These are phyloP conservation scores for Rhodotorula sp. DNA, from an alignment of 1,284 basidiomycete genomes.

Conservation along the genomic window DNA sequence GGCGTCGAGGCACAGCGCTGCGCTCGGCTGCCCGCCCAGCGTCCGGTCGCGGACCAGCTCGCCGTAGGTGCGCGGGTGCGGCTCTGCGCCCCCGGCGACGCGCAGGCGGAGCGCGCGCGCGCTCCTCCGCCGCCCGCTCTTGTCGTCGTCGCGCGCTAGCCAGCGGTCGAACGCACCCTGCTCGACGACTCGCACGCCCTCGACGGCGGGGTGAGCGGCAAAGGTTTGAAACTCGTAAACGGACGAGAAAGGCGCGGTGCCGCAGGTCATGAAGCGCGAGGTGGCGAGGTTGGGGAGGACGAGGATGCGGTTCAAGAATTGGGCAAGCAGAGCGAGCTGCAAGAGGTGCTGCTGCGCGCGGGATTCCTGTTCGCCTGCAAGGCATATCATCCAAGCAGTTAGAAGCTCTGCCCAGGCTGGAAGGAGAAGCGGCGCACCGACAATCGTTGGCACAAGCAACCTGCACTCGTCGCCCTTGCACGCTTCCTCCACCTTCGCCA, in stretches of 20 bases:
- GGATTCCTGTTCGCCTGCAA: conserved; percentile 46
- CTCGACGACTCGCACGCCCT: conserved; percentile 16
- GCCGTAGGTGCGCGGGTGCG: background rate
- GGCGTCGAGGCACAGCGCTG: conserved; percentile 4
- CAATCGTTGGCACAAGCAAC: conserved; percentile 42
- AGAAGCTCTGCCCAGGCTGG: background rate
- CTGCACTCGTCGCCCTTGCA: background rate
- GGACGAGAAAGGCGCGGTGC: conserved; percentile 43
- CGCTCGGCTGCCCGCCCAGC: background rate
- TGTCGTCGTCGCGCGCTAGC: conserved; percentile 23
- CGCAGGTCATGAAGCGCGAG: conserved; percentile 44
- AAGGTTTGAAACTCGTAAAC: conserved; percentile 37
- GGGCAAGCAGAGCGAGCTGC: conserved; percentile 46
- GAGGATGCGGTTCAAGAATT: conserved; percentile 46
- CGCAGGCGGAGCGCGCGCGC: conserved; percentile 34
- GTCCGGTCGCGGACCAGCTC: background rate
- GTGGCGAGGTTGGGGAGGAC: conserved; percentile 46
- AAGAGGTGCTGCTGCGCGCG: conserved; percentile 47
- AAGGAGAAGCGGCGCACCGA: conserved; percentile 14
- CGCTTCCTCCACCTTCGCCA: too few relatives aligned
- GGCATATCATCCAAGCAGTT: background rate
- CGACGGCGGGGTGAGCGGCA: conserved; percentile 10
- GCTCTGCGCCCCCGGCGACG: conserved; percentile 24
- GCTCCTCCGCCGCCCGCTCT: too few relatives aligned
- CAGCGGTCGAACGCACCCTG: conserved; percentile 39